Evolutionary conservation across 2,329 filamentous ascomycete species (phyloP).

Genomic region (Rhynchosporium secalis): DNA sequence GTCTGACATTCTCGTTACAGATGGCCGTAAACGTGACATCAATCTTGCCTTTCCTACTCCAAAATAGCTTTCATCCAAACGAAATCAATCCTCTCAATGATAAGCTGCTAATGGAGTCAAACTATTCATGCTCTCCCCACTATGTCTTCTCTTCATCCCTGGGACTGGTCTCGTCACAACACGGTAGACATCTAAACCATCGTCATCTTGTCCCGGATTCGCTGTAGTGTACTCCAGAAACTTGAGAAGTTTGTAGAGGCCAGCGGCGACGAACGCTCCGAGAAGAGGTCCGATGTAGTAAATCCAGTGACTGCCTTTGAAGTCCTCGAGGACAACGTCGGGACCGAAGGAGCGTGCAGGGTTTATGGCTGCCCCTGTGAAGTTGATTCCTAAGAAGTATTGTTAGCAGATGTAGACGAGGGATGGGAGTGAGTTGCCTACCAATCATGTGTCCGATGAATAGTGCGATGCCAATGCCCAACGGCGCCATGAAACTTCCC

Average conservation of each 20-base stretch:
- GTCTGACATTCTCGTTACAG: not conserved
- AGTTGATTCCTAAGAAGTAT: slow-evolving; percentile 43
- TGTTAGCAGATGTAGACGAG: not conserved
- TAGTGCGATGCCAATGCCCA: slow-evolving; percentile 70
- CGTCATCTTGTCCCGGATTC: slow-evolving; percentile 51
- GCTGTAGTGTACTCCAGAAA: slow-evolving; percentile 51
- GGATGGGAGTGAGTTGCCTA: slow-evolving; percentile 2
- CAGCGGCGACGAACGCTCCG: slow-evolving; percentile 48
- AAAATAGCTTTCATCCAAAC: too few species aligned
- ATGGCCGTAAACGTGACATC: not conserved
- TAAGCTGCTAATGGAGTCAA: not conserved
- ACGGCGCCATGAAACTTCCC: slow-evolving; percentile 67
- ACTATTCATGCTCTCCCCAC: slow-evolving; percentile 3
- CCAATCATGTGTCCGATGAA: slow-evolving; percentile 52
- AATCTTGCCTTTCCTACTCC: too few species aligned
- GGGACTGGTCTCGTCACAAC: slow-evolving; percentile 6
- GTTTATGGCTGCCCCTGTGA: slow-evolving; percentile 50
- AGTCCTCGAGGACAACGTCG: slow-evolving; percentile 45
- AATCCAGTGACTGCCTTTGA: slow-evolving; percentile 49
- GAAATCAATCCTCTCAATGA: not conserved
- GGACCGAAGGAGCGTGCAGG: slow-evolving; percentile 49
- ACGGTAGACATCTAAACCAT: slow-evolving; percentile 13
- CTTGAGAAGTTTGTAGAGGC: slow-evolving; percentile 50
- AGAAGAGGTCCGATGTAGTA: slow-evolving; percentile 52
- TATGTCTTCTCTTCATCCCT: not conserved